Evolutionary conservation across 2,329 filamentous ascomycete genomes (phyloP), one percentile per base, ranked within the genome.

Genomic region (Tolypocladium amazonense): DNA sequence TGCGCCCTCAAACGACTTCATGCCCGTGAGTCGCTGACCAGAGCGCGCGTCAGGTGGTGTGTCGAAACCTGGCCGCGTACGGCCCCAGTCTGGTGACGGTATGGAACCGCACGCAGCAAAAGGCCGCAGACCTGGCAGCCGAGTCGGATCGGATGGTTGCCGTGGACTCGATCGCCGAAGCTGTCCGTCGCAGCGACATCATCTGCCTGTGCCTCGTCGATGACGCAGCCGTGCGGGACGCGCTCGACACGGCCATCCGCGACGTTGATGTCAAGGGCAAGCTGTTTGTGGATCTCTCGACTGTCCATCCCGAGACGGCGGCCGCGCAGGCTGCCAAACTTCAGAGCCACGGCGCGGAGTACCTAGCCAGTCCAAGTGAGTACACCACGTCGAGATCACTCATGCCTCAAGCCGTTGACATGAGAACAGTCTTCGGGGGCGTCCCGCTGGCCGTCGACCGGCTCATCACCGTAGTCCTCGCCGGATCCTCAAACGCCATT

Each of bases 41-140:
- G 18, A 35, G 9, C 18, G 4, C 18, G 3, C 14, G 11, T n/a
- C 2, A 43, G 55, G 38, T 41, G 4, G 55, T 56, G 14, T 56
- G 55, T 18, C 30, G 39, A 11, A 56, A 56, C 55, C 38, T 56
- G 35, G 55, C 55, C 55, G 20, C 14, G 14, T 56, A 56, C 37
- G 38, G 38, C 9, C 35, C 55, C 1, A 23, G 25, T 14, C 55
- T 38, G 1, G 55, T 56, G 1, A 41, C 37, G 35, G 1, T 45
- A 7, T 56, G 55, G 55, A 56, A 56, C 55, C 55, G 55, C 8
- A 56, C 55, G 11, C 55, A 33, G n/a, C 35, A 56, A 41, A 56
- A 56, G 55, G 55, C 55, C 35, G 38, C 5, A 2, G 55, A 43
- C 37, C 18, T 56, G 18, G 55, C 38, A 25, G 20, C 15, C 20